Evolutionary conservation across 2,329 filamentous ascomycete species (phyloP).

Genomic region (Colletotrichum sp.): DNA sequence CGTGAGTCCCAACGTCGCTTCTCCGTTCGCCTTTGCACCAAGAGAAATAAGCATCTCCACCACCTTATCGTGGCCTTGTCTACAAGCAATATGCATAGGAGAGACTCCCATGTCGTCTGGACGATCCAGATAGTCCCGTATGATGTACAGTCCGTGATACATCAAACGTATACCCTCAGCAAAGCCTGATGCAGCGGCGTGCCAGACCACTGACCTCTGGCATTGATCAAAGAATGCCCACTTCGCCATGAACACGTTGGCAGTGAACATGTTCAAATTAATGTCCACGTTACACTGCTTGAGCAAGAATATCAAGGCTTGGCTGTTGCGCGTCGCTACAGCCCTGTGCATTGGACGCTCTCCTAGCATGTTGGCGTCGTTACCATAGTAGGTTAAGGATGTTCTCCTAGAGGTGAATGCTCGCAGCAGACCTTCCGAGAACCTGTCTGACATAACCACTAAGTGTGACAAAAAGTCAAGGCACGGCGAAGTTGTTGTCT

Average conservation of each 20-base stretch:
- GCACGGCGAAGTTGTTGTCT: not conserved
- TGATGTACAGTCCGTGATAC: rapidly evolving
- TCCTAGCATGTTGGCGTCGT: not conserved
- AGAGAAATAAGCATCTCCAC: not conserved
- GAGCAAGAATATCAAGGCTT: not conserved
- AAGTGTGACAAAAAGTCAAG: not conserved
- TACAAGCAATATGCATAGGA: not conserved
- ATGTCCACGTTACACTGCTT: no score
- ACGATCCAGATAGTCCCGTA: rapidly evolving
- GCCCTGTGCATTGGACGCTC: not conserved
- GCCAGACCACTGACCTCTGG: not conserved
- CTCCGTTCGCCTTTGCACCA: not conserved
- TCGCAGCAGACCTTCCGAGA: not conserved
- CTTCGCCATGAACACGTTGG: not conserved
- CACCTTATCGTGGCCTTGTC: not conserved
- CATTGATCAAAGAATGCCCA: not conserved
- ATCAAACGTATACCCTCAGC: rapidly evolving
- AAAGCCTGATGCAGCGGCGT: not conserved
- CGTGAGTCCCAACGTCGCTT: not conserved
- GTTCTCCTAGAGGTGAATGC: not conserved
- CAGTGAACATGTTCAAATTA: no score
- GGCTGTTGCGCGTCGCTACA: not conserved
- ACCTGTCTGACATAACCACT: not conserved
- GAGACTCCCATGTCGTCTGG: not conserved
- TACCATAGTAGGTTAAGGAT: not conserved